A percentile compares a stretch with the other conserved stretches of the same genome.
Conservation (phyloP, 208 protist species). For the Crithidia mellificae region DNA sequence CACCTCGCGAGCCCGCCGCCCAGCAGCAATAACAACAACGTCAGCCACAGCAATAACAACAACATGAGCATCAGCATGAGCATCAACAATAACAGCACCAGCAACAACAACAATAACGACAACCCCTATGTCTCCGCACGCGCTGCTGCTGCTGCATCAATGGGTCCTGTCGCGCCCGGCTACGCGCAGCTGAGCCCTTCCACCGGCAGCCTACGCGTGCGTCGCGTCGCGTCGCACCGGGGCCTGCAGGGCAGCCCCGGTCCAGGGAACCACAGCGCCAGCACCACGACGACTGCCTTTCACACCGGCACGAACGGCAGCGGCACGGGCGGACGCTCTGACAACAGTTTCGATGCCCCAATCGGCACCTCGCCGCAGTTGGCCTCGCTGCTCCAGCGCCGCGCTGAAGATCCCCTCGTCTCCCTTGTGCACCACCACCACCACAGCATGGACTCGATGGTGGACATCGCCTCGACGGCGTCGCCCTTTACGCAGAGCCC, state of each 20-base stretch:
- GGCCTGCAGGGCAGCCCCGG: constrained; percentile 6
- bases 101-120: not conserved
- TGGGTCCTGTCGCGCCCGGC: constrained; percentile 2
- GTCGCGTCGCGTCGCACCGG: constrained; percentile 24
- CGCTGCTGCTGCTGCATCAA: too few relatives aligned
- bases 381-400: constrained; percentile 14
- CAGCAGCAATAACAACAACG: not conserved
- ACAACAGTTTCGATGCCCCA: constrained; percentile 13
- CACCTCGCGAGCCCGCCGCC: not conserved
- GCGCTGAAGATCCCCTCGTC: constrained; percentile 16
- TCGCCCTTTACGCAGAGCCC: constrained; percentile 13
- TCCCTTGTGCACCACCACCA: constrained; percentile 1
- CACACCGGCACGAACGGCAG: too few relatives aligned
- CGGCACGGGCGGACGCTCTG: constrained; percentile 6
- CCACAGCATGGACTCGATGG: constrained; percentile 27
- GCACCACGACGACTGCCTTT: too few relatives aligned
- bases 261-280: not conserved
- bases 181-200: constrained; percentile 9
- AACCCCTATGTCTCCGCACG: not conserved
- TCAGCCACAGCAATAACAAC: constrained; percentile 1
- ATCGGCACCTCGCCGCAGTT: constrained; percentile 3
- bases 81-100: constrained; percentile 2
- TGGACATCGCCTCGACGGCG: constrained; percentile 16
- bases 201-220: constrained; percentile 36
- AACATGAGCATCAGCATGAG: too few relatives aligned